Evolutionary conservation across 768 basidiomycete genomes (phyloP), one percentile per base, ranked within the genome.

Genomic region (Russula sp.): DNA sequence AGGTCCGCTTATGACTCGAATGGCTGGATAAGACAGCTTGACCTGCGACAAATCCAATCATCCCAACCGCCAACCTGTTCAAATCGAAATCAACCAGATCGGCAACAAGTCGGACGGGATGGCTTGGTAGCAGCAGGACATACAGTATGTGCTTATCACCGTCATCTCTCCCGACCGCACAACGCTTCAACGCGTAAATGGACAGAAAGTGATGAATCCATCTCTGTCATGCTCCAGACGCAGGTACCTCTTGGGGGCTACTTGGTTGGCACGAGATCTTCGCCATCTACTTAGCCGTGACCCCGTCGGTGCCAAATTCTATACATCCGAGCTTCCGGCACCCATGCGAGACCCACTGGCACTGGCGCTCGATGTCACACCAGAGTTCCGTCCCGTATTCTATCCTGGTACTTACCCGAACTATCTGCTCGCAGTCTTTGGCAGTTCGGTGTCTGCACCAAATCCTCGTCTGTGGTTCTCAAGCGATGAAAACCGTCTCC

Each of bases 201-300:
- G 1, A 13, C 42, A 74, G n/a, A 48, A n/a, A 22, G 74, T 72
- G 71, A 71, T 30, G 16, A 60, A 7, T 63, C 73, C 32, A 63
- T 68, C 64, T 61, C 63, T 42, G 55, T 77, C 56, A 77, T 69
- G 1, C 67, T 79, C 42, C 77, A 76, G 16, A 24, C 53, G 22
- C 81, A 79, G 51, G 72, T 92, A 61, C 78, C 83, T 3, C 75
- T 86, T 3, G 90, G 90, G 6, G 82, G 86, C 68, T 92, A 92
- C 73, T 77, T 92, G 63, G 73, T 91, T 87, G 90, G 1, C 85
- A 90, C 72, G 90, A 92, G 72, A 87, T 92, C 74, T 86, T 92
- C 72, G 85, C 87, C 10, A 82, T 92, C 16, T 90, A 92, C 70
- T 79, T 85, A 53, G 89, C 81, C 7, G 78, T 71, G n/a, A 67